Evolutionary conservation across 768 basidiomycete genomes (phyloP).

Genomic region (Cubamyces sp.): DNA sequence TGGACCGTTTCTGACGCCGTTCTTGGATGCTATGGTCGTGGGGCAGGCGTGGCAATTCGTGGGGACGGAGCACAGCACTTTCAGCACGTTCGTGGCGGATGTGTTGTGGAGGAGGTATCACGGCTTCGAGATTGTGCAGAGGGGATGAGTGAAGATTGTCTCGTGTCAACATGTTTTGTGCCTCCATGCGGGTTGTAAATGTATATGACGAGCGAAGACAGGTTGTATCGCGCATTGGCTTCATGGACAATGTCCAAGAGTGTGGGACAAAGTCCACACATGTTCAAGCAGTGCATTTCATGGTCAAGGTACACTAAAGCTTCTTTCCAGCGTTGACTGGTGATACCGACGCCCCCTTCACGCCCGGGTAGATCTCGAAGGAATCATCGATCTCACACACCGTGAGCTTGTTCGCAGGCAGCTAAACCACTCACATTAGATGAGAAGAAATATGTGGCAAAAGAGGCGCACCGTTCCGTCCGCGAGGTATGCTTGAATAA

Average conservation of each 20-base stretch:
- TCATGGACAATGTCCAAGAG: not conserved
- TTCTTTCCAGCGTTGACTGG: not conserved
- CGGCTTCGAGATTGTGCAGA: slow-evolving; percentile 48
- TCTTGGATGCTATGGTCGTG: slow-evolving; percentile 74
- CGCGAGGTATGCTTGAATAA: slow-evolving; percentile 15
- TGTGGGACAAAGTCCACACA: too few species aligned
- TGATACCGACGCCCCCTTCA: slow-evolving; percentile 4
- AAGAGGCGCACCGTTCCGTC: slow-evolving; percentile 6
- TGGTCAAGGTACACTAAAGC: too few species aligned
- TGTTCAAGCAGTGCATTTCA: too few species aligned
- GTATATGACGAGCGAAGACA: too few species aligned
- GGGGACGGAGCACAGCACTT: slow-evolving; percentile 78
- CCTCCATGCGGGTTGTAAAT: too few species aligned
- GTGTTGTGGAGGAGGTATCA: slow-evolving; percentile 69
- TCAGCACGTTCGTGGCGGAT: slow-evolving; percentile 69
- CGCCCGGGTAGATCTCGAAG: slow-evolving; percentile 17
- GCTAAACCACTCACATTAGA: not conserved
- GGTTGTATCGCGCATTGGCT: too few species aligned
- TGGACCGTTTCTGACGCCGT: slow-evolving; percentile 54
- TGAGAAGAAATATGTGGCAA: too few species aligned
- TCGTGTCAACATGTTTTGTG: not conserved
- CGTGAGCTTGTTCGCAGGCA: slow-evolving; percentile 5
- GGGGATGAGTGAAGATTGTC: slow-evolving; percentile 12
- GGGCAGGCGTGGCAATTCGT: slow-evolving; percentile 59
- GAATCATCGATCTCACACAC: slow-evolving; percentile 19